phyloP scores from a whole-genome alignment of 2,329 filamentous ascomycete species.

The Chaetomiaceae sp. region DNA sequence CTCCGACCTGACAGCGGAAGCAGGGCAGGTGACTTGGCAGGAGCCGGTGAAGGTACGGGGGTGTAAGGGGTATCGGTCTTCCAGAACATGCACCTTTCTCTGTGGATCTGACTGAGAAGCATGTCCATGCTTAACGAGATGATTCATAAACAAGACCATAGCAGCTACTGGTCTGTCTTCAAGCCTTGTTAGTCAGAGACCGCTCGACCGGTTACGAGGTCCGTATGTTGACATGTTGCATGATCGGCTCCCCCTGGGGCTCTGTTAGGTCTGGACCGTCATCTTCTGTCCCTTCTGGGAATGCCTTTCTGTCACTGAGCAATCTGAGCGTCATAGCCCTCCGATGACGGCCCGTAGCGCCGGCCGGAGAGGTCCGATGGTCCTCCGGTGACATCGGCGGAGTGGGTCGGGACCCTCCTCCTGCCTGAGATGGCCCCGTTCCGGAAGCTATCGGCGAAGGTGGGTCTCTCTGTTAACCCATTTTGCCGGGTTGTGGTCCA shows the following conservation, averaged over 20 bases:
- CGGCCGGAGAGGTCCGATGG: slow-evolving; percentile 6
- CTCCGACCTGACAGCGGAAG: neutral
- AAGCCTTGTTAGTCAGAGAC: no score
- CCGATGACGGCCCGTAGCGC: slow-evolving; percentile 3
- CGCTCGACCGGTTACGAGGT: no score
- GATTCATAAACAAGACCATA: no score
- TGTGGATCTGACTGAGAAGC: no score
- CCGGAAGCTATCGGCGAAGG: neutral
- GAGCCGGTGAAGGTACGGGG: neutral
- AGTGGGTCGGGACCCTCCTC: neutral
- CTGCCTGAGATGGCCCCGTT: slow-evolving; percentile 2
- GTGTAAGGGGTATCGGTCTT: no score
- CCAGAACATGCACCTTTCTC: no score
- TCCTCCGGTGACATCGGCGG: slow-evolving; percentile 1
- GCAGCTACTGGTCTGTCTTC: no score
- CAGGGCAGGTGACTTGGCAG: neutral
- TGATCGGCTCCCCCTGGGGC: no score
- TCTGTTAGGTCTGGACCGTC: neutral
- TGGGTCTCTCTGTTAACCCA: neutral
- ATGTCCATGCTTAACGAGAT: no score
- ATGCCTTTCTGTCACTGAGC: neutral
- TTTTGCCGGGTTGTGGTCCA: neutral
- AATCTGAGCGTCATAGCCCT: neutral
- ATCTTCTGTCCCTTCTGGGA: neutral
- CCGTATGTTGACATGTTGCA: no score